These are phyloP conservation scores for Setomelanomma holmii DNA, from an alignment of 2,329 filamentous ascomycete genomes.

Conservation along the genomic window DNA sequence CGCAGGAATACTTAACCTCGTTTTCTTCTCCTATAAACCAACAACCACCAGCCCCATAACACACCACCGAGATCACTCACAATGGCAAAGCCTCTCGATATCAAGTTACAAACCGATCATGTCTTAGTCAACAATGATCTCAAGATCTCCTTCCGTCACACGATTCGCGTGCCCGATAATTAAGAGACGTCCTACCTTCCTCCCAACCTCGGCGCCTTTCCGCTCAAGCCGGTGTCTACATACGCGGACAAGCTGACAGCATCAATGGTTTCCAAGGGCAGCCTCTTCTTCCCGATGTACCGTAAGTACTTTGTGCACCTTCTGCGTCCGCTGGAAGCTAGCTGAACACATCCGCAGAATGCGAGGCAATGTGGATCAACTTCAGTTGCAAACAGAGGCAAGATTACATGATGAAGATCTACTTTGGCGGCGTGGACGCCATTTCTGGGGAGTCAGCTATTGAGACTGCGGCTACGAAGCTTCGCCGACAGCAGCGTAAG, in stretches of 20 bases:
- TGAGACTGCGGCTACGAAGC: slow-evolving; percentile 19
- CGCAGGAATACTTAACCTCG: no score
- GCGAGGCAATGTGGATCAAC: slow-evolving; percentile 55
- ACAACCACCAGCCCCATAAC: neutral
- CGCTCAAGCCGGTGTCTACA: slow-evolving; percentile 10
- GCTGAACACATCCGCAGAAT: slow-evolving; percentile 28
- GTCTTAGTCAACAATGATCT: slow-evolving; percentile 18
- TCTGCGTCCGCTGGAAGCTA: neutral
- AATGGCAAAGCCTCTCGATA: neutral
- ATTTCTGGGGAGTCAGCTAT: slow-evolving; percentile 48
- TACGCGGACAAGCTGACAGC: slow-evolving; percentile 44
- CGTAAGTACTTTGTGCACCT: slow-evolving; percentile 47
- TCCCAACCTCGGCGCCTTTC: slow-evolving; percentile 19
- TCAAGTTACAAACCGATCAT: neutral
- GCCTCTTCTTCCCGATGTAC: slow-evolving; percentile 58
- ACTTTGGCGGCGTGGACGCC: slow-evolving; percentile 52
- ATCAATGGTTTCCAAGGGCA: slow-evolving; percentile 50
- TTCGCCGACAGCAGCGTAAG: slow-evolving; percentile 4
- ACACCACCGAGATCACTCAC: neutral
- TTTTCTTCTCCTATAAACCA: neutral
- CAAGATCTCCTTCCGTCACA: slow-evolving; percentile 20
- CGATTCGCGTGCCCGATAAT: slow-evolving; percentile 25
- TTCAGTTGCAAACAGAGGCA: slow-evolving; percentile 24
- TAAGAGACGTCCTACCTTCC: slow-evolving; percentile 37
- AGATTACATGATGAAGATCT: slow-evolving; percentile 50